phyloP scores from a whole-genome alignment of 176 grass and related monocot genomes.

The Chrysopogon serrulatus region DNA sequence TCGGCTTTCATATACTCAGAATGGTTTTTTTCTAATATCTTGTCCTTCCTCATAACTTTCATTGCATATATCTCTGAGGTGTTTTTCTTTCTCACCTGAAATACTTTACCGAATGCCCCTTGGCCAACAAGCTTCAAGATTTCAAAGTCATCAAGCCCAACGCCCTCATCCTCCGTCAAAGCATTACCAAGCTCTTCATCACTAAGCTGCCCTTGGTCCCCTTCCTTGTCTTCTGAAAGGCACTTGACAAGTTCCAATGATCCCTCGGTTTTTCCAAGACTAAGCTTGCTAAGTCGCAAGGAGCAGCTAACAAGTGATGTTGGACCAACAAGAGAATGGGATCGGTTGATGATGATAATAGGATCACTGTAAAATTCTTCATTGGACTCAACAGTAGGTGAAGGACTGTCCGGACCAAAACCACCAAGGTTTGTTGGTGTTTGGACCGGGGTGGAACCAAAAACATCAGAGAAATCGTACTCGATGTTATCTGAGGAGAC shows the following conservation, averaged over 20 bases:
- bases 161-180: slow-evolving; percentile 25
- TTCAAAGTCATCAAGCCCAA: slow-evolving; percentile 91
- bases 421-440: slow-evolving; percentile 24
- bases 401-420: slow-evolving; percentile 37
- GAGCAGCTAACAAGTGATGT: slow-evolving; percentile 55
- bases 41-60: slow-evolving; percentile 99
- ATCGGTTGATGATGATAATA: slow-evolving; percentile 63
- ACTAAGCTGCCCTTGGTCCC: slow-evolving; percentile 21
- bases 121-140: slow-evolving; percentile 93
- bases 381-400: slow-evolving; percentile 30
- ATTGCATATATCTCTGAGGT: slow-evolving; percentile 94
- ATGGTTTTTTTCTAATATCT: slow-evolving; percentile 92
- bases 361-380: slow-evolving; percentile 76
- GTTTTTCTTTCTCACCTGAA: slow-evolving; percentile 92
- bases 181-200: slow-evolving; percentile 52
- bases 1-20: slow-evolving; percentile 94
- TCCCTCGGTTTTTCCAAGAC: slow-evolving; percentile 44
- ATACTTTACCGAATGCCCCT: slow-evolving; percentile 97
- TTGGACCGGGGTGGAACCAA: slow-evolving; percentile 67
- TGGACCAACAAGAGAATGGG: slow-evolving; percentile 93
- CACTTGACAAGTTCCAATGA: slow-evolving; percentile 38
- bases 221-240: slow-evolving; percentile 39
- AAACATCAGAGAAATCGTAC: slow-evolving; percentile 93
- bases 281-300: slow-evolving; percentile 53
- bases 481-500: slow-evolving; percentile 60